Conservation (phyloP, 2,329 filamentous ascomycete genomes). For the Hortaea werneckii region DNA sequence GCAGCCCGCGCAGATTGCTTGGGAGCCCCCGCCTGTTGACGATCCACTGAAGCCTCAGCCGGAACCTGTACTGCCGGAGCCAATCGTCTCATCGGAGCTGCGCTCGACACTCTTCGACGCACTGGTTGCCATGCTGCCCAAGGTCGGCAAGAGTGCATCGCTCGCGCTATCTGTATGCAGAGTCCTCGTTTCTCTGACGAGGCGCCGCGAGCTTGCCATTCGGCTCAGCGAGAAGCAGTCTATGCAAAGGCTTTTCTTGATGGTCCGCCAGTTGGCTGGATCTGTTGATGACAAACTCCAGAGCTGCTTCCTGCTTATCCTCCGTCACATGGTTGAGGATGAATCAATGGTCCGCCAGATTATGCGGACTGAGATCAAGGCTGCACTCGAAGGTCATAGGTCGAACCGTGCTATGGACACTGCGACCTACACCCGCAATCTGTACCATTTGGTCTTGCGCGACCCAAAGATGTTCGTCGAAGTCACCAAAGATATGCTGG, state of each 20-base stretch:
- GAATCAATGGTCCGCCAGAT: conserved; percentile 82
- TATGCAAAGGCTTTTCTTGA: conserved; percentile 80
- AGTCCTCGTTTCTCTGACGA: conserved; percentile 78
- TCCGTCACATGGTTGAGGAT: conserved; percentile 91
- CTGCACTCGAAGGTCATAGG: conserved; percentile 52
- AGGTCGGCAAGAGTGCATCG: conserved; percentile 76
- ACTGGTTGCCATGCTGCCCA: conserved; percentile 73
- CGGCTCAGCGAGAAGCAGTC: conserved; percentile 78
- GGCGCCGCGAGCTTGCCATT: conserved; percentile 63
- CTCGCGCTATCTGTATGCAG: conserved; percentile 75
- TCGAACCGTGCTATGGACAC: conserved; percentile 52
- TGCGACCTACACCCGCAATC: conserved; percentile 60
- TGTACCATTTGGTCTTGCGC: conserved; percentile 71
- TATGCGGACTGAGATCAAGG: conserved; percentile 79
- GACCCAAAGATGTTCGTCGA: conserved; percentile 79
- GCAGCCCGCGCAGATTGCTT: conserved; percentile 63
- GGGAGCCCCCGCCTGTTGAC: conserved; percentile 44
- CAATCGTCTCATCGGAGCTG: conserved; percentile 53
- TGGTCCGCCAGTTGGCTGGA: conserved; percentile 84
- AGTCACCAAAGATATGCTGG: conserved; percentile 73
- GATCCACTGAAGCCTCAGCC: conserved; percentile 31
- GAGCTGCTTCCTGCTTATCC: conserved; percentile 67
- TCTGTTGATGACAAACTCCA: conserved; percentile 66
- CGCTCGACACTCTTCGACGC: conserved; percentile 63
- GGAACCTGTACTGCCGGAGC: conserved; percentile 49